Evolutionary conservation across 2,329 filamentous ascomycete species (phyloP).

Genomic region (Ascochyta fabae): DNA sequence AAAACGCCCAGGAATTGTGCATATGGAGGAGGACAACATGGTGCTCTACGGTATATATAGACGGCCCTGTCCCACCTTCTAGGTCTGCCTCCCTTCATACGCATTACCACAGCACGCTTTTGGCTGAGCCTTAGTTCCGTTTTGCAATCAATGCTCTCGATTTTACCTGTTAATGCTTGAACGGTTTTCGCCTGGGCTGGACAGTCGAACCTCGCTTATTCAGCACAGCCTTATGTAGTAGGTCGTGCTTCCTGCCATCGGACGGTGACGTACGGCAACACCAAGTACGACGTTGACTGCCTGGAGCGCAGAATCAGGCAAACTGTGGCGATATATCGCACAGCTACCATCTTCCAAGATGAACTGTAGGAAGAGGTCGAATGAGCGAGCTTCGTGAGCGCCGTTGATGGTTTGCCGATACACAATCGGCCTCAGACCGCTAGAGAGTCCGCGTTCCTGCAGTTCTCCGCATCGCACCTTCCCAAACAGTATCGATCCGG

Average conservation of each 20-base stretch:
- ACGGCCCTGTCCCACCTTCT: not conserved
- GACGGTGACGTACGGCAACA: not conserved
- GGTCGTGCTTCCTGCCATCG: not conserved
- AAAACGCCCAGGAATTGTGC: constrained; percentile 8
- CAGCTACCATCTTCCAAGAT: not conserved
- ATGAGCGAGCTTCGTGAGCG: not conserved
- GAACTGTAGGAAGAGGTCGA: not conserved
- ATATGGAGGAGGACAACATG: constrained; percentile 10
- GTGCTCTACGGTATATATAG: constrained; percentile 17
- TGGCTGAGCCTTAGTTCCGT: not conserved
- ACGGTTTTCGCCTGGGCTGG: not conserved
- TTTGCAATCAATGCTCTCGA: not conserved
- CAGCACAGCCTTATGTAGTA: not conserved
- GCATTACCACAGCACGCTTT: not conserved
- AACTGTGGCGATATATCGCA: not conserved
- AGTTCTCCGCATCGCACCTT: constrained; percentile 15
- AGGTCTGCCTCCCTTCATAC: not conserved
- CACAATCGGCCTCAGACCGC: constrained; percentile 8
- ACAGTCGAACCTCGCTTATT: not conserved
- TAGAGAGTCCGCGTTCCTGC: constrained; percentile 13
- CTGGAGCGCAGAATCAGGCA: not conserved
- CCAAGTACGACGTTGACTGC: not conserved
- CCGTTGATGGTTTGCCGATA: constrained; percentile 7
- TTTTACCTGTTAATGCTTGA: not conserved
- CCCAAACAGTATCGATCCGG: constrained; percentile 9